Conservation (phyloP, 2,329 filamentous ascomycete species). For the Madurella mycetomatis region DNA sequence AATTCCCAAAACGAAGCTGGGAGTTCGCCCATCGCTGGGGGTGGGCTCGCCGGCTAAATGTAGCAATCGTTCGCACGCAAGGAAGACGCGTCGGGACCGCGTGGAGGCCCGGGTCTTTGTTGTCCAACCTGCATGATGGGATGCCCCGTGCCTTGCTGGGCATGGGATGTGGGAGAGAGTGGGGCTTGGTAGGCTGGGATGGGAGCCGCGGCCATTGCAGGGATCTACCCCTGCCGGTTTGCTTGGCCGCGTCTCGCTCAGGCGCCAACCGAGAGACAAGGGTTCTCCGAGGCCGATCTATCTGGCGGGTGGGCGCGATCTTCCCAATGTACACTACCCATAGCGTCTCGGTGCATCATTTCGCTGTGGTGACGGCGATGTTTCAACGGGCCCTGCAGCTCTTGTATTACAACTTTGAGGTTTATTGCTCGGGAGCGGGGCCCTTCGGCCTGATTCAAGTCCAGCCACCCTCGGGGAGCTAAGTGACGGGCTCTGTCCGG, state of each 20-base stretch:
- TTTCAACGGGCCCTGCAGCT: too few species aligned
- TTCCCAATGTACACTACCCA: too few species aligned
- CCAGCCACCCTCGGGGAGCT: too few species aligned
- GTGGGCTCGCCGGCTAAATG: constrained; percentile 23
- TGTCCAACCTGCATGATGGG: constrained; percentile 16
- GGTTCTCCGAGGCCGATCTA: constrained; percentile 2
- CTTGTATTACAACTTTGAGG: too few species aligned
- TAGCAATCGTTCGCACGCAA: constrained; percentile 12
- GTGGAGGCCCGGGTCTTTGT: constrained; percentile 16
- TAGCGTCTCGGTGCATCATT: too few species aligned
- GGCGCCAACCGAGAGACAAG: constrained; percentile 2
- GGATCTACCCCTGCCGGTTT: constrained; percentile 5
- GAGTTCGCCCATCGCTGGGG: constrained; percentile 10
- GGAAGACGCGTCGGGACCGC: constrained; percentile 16
- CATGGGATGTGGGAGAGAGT: constrained; percentile 5
- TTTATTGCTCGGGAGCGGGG: too few species aligned
- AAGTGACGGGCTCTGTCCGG: too few species aligned
- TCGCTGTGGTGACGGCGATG: too few species aligned
- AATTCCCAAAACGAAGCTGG: constrained; percentile 10
- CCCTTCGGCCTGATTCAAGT: too few species aligned
- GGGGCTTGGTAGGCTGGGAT: neutral
- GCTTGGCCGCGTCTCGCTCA: constrained; percentile 12
- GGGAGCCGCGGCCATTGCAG: neutral
- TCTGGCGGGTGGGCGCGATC: too few species aligned
- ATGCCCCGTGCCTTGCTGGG: constrained; percentile 18